These are phyloP conservation scores for Pezizomycotina sp. DNA, from an alignment of 2,329 filamentous ascomycete genomes.

Conservation along the genomic window DNA sequence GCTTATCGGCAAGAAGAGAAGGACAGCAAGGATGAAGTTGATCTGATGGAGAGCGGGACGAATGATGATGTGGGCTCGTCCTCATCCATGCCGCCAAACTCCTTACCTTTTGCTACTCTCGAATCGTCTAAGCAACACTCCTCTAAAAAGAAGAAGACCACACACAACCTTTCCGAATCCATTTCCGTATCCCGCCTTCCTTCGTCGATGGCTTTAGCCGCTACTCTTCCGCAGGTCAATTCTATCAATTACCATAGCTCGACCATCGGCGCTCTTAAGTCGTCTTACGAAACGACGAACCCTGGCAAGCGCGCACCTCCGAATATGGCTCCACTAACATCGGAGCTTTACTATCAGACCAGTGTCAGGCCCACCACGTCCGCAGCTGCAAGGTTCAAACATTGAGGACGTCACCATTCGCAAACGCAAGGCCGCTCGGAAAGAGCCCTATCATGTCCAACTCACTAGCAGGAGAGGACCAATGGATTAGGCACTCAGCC, in stretches of 20 bases:
- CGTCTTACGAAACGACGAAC: conserved; percentile 38
- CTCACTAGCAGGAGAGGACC: conserved; percentile 12
- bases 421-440: conserved; percentile 20
- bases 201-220: no score
- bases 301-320: conserved; percentile 35
- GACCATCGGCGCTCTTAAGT: conserved; percentile 30
- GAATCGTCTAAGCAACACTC: conserved; percentile 10
- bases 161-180: conserved; percentile 7
- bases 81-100: conserved; percentile 24
- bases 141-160: conserved; percentile 7
- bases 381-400: conserved; percentile 23
- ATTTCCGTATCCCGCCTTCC: conserved; percentile 14
- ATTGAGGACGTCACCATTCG: conserved; percentile 33
- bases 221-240: no score
- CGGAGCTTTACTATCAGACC: conserved; percentile 39
- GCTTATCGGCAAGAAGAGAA: no score
- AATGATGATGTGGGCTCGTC: no score
- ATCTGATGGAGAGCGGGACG: no score
- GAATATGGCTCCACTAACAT: conserved; percentile 32
- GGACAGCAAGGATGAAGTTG: no score
- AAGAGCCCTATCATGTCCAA: conserved; percentile 6
- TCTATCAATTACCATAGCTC: conserved; percentile 18
- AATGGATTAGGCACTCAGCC: conserved; percentile 14
- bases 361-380: conserved; percentile 29
- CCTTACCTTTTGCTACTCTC: conserved; percentile 1